Percentiles rank a stretch among this genome's conserved stretches.
Evolutionary conservation across 441 rosid species (phyloP).

Genomic region (Croton setiger): DNA sequence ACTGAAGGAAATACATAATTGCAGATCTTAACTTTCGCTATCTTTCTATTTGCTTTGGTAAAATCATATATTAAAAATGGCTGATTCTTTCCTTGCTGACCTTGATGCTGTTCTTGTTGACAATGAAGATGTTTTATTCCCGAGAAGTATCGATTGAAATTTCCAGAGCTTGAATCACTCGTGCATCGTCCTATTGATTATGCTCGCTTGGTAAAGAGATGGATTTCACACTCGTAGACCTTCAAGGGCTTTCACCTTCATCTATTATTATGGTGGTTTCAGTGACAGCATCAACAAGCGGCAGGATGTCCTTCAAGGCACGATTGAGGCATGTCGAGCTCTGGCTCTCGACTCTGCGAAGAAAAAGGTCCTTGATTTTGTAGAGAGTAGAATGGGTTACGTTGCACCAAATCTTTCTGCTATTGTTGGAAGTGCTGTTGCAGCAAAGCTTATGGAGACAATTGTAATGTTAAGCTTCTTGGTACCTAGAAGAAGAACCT

Average conservation of each 20-base stretch:
- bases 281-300: conserved; percentile 90
- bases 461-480: conserved; percentile 88
- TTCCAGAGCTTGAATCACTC: conserved; percentile 87
- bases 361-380: conserved; percentile 92
- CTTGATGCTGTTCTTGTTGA: conserved; percentile 71
- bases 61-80: conserved; percentile 37
- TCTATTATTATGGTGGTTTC: conserved; percentile 88
- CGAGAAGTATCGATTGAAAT: conserved; percentile 75
- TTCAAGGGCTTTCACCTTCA: conserved; percentile 76
- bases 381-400: conserved; percentile 90
- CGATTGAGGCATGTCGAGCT: conserved; percentile 81
- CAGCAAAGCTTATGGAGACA: conserved; percentile 92
- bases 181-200: conserved; percentile 90
- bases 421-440: conserved; percentile 93
- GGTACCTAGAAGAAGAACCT: conserved; percentile 92
- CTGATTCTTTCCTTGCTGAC: conserved; percentile 88
- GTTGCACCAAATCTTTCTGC: conserved; percentile 90
- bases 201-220: conserved; percentile 88
- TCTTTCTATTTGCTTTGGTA: background rate
- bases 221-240: conserved; percentile 80
- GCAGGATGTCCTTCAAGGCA: conserved; percentile 75
- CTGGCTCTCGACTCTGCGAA: conserved; percentile 67
- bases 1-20: too few species aligned
- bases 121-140: conserved; percentile 85
- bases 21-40: too few species aligned